Evolutionary conservation across 2,329 filamentous ascomycete genomes (phyloP), one percentile per base, ranked within the genome.

Genomic region (Epichloe sibirici): DNA sequence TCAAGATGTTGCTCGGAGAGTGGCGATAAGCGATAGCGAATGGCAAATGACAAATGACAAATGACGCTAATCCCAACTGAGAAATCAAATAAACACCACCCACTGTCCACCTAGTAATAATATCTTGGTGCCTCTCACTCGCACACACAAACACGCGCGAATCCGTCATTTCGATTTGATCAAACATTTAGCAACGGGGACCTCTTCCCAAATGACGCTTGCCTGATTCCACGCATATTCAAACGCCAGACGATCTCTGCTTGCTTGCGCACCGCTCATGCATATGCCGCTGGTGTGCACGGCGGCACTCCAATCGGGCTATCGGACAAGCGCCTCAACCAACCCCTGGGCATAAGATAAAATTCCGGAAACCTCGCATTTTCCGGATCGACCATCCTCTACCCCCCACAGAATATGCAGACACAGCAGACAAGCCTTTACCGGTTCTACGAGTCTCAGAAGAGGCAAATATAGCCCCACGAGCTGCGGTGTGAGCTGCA

Each of bases 21-120:
- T 39, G 48, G 25, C 39, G 38, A 44, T 7, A 15, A 35, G 48
- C 48, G 48, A 50, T 21, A 15, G 11, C 31, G 4, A 9, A 8
- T 31, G 31, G 8, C 31, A 4, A 31, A 31, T 7, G 34, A 35
- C 34, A 35, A 7, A 13, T 13, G 17, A 21, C 17, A 42, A 4
- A 42, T 31, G 35, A 35, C 31, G 38, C 51, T 52, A 49, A 45
- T 15, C 51, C 51, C 39, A 45, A 49, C 51, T 2, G 31, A 54
- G 55, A 35, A 51, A 51, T 21, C 17, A 51, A 55, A 51, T 56
- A 52, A 56, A 57, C 45, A 52, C 31, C 45, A 45, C 23, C 15
- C 7, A 9, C n/a, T 35, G 34, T 48, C 45, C 28, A 4, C 28
- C 28, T 31, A 4, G 8, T 31, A 31, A 31, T 3, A 31, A 31